Conservation (phyloP, 768 basidiomycete species). For the Rhodotorula paludigena region DNA sequence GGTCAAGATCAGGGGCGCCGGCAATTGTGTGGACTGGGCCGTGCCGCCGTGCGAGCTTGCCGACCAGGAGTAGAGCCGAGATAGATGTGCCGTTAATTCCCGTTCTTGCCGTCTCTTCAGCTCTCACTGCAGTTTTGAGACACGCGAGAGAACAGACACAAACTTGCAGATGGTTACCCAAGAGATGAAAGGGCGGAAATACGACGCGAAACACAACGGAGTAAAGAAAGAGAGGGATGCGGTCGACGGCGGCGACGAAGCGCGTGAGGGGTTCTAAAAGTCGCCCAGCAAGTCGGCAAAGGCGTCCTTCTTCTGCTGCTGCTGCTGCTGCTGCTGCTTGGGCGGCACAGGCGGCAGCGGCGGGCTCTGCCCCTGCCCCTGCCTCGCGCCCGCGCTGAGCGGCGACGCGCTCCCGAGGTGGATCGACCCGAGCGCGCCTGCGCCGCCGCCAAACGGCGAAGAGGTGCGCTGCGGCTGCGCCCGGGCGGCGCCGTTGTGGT, state of each 20-base stretch:
- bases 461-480: not conserved
- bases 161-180: too few relatives aligned
- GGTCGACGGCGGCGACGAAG: not conserved
- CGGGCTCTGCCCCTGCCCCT: not conserved
- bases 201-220: not conserved
- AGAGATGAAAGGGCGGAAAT: not conserved
- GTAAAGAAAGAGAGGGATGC: too few relatives aligned
- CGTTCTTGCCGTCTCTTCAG: too few relatives aligned
- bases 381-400: not conserved
- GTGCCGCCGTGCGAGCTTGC: too few relatives aligned
- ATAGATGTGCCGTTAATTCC: too few relatives aligned
- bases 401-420: not conserved
- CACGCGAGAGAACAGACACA: too few relatives aligned
- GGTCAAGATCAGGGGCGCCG: too few relatives aligned
- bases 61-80: too few relatives aligned
- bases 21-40: too few relatives aligned
- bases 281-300: conserved; percentile 49
- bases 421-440: conserved; percentile 10
- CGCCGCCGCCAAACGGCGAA: not conserved
- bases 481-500: not conserved
- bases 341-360: conserved; percentile 19
- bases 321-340: conserved; percentile 27
- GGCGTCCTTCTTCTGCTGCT: conserved; percentile 45
- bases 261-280: conserved; percentile 20
- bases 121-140: too few relatives aligned